Base-by-base conservation (phyloP, 1,284 basidiomycete genomes). In the Apiotrichum veenhuisii region DNA sequence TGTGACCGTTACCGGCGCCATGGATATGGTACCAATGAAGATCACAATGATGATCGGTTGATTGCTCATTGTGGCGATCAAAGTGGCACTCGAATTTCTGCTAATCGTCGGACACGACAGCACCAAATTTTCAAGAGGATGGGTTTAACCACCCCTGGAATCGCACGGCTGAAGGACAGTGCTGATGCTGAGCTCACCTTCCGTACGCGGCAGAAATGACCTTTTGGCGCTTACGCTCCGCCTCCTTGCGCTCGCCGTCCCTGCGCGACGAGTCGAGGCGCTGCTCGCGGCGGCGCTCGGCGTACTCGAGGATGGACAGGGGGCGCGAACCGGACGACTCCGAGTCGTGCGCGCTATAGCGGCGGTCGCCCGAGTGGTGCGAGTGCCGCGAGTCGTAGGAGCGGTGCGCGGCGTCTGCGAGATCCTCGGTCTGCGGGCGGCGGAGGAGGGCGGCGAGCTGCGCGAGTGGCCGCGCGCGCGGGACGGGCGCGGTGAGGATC, bases 181-280 rank as follows among this genome's bases (percentile, higher is more conserved):
- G 26, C 43, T 30, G 43, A 26, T 30, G 26, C 18, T 7, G 11
- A 20, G 38, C 64, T 64, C 60, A 66, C 64, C 52, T 55, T 4
- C 54, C 59, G 55, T 60, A 66, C 9, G 62, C 54, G 30, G 45
- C 53, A 1, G 59, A 61, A 1, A 66, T 64, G 53, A 33, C 59
- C 23, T 52, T 26, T 20, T 52, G 50, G 18, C 40, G 40, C 41
- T 18, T 17, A 3, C 38, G 18, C 20, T 52, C 41, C 15, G 30
- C 38, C 26, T 27, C 49, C 2, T 18, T 20, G 11, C 38, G 49
- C 38, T 40, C 49, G 18, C 22, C 25, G 5, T 51, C 50, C 14
- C 36, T 33, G 14, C 33, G 40, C 7, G 18, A 3, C 14, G 18
- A 14, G 8, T 52, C 50, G 22, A 14, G 40, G 20, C 50, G 41